These are phyloP conservation scores for Sarocladium kiliense DNA, from an alignment of 2,329 filamentous ascomycete genomes.

Conservation along the genomic window DNA sequence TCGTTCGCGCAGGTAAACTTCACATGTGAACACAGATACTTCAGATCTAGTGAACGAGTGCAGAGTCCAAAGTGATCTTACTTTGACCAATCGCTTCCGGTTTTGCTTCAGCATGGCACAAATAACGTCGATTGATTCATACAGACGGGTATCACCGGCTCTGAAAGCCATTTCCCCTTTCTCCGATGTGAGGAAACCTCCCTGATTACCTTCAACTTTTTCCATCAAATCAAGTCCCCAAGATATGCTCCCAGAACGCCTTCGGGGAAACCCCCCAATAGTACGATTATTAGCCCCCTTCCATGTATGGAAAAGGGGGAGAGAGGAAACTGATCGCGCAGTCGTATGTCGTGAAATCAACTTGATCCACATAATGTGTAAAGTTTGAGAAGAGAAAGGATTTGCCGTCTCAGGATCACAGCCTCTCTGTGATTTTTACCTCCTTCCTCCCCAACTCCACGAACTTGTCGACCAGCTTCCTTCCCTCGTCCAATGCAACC, in stretches of 20 bases:
- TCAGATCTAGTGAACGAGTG: no score
- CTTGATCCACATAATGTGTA: no score
- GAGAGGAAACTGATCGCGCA: slow-evolving; percentile 3
- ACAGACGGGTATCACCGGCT: not conserved
- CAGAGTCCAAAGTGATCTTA: no score
- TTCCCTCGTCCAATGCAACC: slow-evolving; percentile 60
- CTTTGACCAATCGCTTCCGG: no score
- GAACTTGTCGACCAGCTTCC: slow-evolving; percentile 66
- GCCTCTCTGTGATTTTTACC: slow-evolving; percentile 43
- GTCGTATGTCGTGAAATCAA: not conserved
- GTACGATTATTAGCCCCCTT: not conserved
- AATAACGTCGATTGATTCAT: not conserved
- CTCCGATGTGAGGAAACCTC: not conserved
- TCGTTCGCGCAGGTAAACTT: no score
- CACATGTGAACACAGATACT: no score
- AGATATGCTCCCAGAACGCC: not conserved
- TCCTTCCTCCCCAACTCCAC: slow-evolving; percentile 68
- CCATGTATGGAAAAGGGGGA: not conserved
- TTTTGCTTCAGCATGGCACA: no score
- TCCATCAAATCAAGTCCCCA: not conserved
- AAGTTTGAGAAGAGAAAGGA: no score
- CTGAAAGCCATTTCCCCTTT: not conserved
- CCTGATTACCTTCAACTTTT: not conserved
- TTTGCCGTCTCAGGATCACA: no score
- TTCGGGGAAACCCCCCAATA: not conserved